phyloP scores from a whole-genome alignment of 2,329 filamentous ascomycete genomes.

The Acrocalymma vagum region DNA sequence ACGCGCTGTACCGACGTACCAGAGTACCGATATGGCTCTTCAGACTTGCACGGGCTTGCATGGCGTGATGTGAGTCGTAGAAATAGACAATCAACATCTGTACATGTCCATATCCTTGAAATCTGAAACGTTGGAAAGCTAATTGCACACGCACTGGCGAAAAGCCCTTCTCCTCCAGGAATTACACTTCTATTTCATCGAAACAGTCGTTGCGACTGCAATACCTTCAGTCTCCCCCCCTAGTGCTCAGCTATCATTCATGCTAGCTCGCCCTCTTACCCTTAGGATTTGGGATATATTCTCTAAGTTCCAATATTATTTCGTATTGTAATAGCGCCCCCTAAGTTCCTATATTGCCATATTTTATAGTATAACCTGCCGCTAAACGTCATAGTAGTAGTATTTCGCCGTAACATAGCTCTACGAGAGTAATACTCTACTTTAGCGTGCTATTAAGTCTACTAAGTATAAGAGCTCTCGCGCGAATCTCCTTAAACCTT shows the following conservation, averaged over 20 bases:
- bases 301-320: constrained; percentile 5
- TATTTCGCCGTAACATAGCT: constrained; percentile 6
- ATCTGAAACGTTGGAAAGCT: too few species aligned
- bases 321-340: constrained; percentile 5
- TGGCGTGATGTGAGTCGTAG: too few species aligned
- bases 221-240: constrained; percentile 24
- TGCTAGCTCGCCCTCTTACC: constrained; percentile 9
- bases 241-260: constrained; percentile 20
- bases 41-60: too few species aligned
- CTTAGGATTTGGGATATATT: constrained; percentile 8
- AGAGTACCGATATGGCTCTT: too few species aligned
- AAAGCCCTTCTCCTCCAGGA: too few species aligned
- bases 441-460: constrained; percentile 9
- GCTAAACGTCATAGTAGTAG: constrained; percentile 8
- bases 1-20: too few species aligned
- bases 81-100: too few species aligned
- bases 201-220: constrained; percentile 15
- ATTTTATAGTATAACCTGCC: constrained; percentile 12
- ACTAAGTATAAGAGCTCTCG: constrained; percentile 7
- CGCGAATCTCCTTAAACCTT: constrained; percentile 30
- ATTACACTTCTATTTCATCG: too few species aligned
- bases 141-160: too few species aligned
- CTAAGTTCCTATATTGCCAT: constrained; percentile 11
- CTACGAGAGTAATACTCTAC: constrained; percentile 9
- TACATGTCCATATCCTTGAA: too few species aligned